Percentiles rank a stretch among this genome's conserved stretches.
phyloP scores from a whole-genome alignment of 768 basidiomycete species.

The Collybia sp. region DNA sequence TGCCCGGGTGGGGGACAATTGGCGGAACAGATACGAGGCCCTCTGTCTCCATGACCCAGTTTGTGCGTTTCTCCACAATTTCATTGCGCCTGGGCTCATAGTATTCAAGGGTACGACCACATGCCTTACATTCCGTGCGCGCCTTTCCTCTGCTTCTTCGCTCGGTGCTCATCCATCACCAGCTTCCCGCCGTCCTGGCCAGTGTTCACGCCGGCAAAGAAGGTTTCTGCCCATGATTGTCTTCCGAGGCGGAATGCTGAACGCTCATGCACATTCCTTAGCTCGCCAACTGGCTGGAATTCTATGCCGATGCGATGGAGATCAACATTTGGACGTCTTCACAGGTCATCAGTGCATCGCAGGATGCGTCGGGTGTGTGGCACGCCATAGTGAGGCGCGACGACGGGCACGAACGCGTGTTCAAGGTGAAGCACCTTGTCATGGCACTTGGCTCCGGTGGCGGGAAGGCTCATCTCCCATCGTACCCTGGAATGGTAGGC shows the following conservation, averaged over 20 bases:
- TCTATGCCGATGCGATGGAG: constrained; percentile 4
- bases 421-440: constrained; percentile 45
- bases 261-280: neutral
- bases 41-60: constrained; percentile 59
- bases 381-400: constrained; percentile 28
- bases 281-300: constrained; percentile 9
- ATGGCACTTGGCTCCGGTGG: constrained; percentile 51
- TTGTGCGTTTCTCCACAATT: constrained; percentile 28
- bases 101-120: constrained; percentile 39
- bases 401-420: constrained; percentile 24
- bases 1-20: constrained; percentile 51
- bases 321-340: constrained; percentile 7
- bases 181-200: constrained; percentile 60
- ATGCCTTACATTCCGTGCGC: constrained; percentile 52
- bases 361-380: constrained; percentile 30
- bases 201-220: constrained; percentile 47
- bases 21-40: constrained; percentile 57
- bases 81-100: neutral
- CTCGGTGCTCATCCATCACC: neutral
- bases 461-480: constrained; percentile 38
- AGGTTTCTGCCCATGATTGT: constrained; percentile 18
- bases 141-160: constrained; percentile 10
- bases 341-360: constrained; percentile 16
- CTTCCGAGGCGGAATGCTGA: neutral
- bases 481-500: constrained; percentile 36